Percentiles rank a stretch among this genome's conserved stretches.
Evolutionary conservation across 2,329 filamentous ascomycete species (phyloP).

Genomic region (Capronia epimyces): DNA sequence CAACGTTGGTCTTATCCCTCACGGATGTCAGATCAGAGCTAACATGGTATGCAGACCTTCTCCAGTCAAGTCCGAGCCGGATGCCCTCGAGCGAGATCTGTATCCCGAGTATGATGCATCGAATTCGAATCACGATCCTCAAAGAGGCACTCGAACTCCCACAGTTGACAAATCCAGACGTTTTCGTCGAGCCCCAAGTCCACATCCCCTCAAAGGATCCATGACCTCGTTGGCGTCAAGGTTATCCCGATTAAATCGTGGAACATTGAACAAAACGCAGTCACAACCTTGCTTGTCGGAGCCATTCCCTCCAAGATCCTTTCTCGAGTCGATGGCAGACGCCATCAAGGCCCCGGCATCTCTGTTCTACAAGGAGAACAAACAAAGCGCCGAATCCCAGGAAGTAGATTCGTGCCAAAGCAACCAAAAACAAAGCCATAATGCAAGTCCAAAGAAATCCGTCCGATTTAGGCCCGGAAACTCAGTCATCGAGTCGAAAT

Average conservation of each 20-base stretch:
- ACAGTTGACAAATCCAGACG: slow-evolving; percentile 5
- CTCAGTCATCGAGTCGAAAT: slow-evolving; percentile 12
- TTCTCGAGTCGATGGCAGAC: slow-evolving; percentile 19
- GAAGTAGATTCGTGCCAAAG: not conserved
- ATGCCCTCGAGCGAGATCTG: slow-evolving; percentile 12
- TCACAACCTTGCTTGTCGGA: slow-evolving; percentile 12
- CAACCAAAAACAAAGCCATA: not conserved
- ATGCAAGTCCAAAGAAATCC: slow-evolving; percentile 17
- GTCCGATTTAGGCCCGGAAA: slow-evolving; percentile 18
- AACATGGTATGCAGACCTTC: slow-evolving; percentile 2
- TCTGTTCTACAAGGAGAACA: slow-evolving; percentile 22
- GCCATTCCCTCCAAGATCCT: slow-evolving; percentile 11
- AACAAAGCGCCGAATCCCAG: not conserved
- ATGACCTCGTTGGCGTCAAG: not conserved
- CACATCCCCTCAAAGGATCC: slow-evolving; percentile 16
- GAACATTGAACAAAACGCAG: not conserved
- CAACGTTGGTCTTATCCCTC: slow-evolving; percentile 3
- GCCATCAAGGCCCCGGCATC: slow-evolving; percentile 14
- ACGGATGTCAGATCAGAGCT: not conserved
- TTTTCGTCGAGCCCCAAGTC: slow-evolving; percentile 16
- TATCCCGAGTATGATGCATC: slow-evolving; percentile 10
- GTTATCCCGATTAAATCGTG: slow-evolving; percentile 3
- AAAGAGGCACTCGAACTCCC: not conserved
- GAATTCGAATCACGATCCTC: slow-evolving; percentile 4
- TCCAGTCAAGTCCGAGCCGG: not conserved